Conservation (phyloP, 345 rosid species). For the Boechera stricta region DNA sequence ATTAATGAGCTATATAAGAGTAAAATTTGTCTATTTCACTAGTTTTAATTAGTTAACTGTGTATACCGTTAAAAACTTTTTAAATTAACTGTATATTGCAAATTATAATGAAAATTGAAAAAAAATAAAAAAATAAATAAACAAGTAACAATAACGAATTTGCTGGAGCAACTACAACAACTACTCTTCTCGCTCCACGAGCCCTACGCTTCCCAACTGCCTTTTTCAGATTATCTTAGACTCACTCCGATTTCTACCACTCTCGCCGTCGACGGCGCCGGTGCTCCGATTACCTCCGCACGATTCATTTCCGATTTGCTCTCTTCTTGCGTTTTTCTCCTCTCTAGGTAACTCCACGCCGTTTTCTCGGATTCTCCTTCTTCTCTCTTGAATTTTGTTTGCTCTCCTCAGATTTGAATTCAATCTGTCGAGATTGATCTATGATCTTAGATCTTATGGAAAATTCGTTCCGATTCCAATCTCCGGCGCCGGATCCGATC, state of each 20-base stretch:
- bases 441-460: slow-evolving; percentile 23
- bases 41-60: too few relatives aligned
- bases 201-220: slow-evolving; percentile 39
- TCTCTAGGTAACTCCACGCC: slow-evolving; percentile 35
- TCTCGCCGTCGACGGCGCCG: slow-evolving; percentile 24
- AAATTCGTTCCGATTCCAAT: slow-evolving; percentile 1
- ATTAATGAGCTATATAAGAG: too few relatives aligned
- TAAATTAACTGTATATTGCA: too few relatives aligned
- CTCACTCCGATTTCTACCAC: neutral
- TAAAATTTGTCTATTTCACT: too few relatives aligned
- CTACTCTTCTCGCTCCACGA: slow-evolving; percentile 28
- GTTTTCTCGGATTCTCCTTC: slow-evolving; percentile 9
- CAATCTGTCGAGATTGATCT: slow-evolving; percentile 1
- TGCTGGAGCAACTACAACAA: slow-evolving; percentile 31
- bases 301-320: neutral
- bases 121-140: too few relatives aligned
- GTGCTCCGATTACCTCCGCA: slow-evolving; percentile 17
- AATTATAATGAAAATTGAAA: neutral
- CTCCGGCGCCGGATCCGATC: slow-evolving; percentile 37
- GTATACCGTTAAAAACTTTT: too few relatives aligned
- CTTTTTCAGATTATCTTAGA: slow-evolving; percentile 4
- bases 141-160: slow-evolving; percentile 3
- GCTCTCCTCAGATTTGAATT: neutral
- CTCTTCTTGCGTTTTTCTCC: neutral
- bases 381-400: neutral